Conservation (phyloP, 2,329 filamentous ascomycete genomes). For the Fusarium sp. region DNA sequence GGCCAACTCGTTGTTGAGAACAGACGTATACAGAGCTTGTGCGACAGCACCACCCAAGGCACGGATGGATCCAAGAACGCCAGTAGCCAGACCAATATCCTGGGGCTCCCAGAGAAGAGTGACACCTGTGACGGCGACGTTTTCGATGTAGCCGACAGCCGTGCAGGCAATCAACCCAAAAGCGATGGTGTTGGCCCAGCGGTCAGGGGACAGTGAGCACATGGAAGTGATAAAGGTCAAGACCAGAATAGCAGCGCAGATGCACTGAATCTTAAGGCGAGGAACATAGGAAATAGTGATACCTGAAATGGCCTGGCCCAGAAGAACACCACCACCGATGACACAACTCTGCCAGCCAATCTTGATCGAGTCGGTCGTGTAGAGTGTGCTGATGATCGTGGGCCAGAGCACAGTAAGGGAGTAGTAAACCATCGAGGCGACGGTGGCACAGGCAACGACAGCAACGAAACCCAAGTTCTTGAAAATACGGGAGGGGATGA, state of each 20-base stretch:
- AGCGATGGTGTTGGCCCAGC: conserved; percentile 52
- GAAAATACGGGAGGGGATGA: conserved; percentile 62
- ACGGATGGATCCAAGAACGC: conserved; percentile 63
- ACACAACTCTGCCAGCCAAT: conserved; percentile 60
- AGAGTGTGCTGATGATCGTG: conserved; percentile 59
- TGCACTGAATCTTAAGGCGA: conserved; percentile 55
- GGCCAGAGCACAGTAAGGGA: conserved; percentile 62
- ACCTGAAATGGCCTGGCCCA: conserved; percentile 58
- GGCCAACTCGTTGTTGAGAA: conserved; percentile 55
- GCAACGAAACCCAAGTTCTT: conserved; percentile 57
- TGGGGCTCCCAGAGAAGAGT: conserved; percentile 62
- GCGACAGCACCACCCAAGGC: conserved; percentile 58
- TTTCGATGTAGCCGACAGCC: conserved; percentile 58
- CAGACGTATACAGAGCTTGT: conserved; percentile 55
- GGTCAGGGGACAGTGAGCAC: conserved; percentile 47
- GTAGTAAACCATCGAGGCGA: conserved; percentile 63
- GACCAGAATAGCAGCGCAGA: conserved; percentile 51
- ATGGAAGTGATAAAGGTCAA: conserved; percentile 55
- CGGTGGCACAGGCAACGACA: conserved; percentile 56
- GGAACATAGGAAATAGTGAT: conserved; percentile 55
- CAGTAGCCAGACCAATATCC: conserved; percentile 62
- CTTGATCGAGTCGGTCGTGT: conserved; percentile 55
- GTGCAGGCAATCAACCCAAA: conserved; percentile 52
- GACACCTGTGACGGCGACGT: conserved; percentile 60
- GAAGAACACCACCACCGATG: conserved; percentile 59